Base-by-base conservation (phyloP, 1,284 basidiomycete genomes). In the Abortiporus biennis region DNA sequence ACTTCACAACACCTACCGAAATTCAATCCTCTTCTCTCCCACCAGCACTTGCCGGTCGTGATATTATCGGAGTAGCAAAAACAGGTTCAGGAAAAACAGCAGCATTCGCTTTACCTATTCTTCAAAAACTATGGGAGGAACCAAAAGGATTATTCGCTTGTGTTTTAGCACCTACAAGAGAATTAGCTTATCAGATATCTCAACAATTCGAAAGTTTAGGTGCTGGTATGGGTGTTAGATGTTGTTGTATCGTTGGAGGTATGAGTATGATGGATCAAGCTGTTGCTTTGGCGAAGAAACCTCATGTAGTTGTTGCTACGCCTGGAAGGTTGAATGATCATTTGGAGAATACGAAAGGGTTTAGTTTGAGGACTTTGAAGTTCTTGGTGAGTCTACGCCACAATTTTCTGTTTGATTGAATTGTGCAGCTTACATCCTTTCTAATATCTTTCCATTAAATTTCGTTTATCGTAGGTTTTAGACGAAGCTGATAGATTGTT, bases 11-110 rank as follows among this genome's bases (percentile, higher is more conserved):
- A 41, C 96, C 96, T 0, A 96, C 95, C 6, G 85, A 90, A 45
- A 99, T 99, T 54, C 96, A 99, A 65, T 69, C 74, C 12, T 81
- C 93, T 54, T 74, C 79, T n/a, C 80, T 99, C 42, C 96, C 96
- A 0, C 81, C 85, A 66, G 95, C 95, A 11, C 67, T 99, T 1
- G 72, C 88, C 57, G 92, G 92, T 0, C 78, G 86, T 55, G 96
- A 99, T 66, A 92, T 99, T 51, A 99, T 99, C 47, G 96, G 96
- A 19, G 87, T 99, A 15, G 96, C 96, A 17, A 88, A 92, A 55
- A 99, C 96, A 21, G 96, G 96, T 36, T 94, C 90, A 13, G 96
- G 96, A 52, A 99, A 99, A 69, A 99, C 96, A 1, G 96, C 94
- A 8, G 96, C 96, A 2, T 99, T 99, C 66, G 90, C 90, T 15